Percentiles rank a stretch among this genome's conserved stretches.
phyloP scores from a whole-genome alignment of 2,329 filamentous ascomycete genomes.

The Thielaviopsis ethacetica region DNA sequence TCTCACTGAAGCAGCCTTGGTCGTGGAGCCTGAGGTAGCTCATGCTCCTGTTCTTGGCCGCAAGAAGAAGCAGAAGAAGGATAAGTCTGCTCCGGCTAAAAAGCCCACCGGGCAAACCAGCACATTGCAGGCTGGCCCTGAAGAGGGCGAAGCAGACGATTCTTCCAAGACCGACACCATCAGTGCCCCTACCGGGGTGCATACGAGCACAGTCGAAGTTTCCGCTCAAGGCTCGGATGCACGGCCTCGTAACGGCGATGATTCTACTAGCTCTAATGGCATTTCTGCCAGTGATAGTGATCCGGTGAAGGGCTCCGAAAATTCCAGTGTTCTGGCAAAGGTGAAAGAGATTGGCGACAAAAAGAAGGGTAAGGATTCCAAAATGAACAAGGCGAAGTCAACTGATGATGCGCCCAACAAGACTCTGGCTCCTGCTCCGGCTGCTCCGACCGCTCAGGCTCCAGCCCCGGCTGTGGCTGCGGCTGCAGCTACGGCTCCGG shows the following conservation, averaged over 20 bases:
- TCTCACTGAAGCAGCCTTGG: slow-evolving; percentile 30
- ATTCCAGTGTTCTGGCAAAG: background rate
- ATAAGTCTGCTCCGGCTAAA: slow-evolving; percentile 27
- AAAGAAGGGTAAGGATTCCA: slow-evolving; percentile 7
- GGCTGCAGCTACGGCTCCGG: background rate
- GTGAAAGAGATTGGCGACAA: slow-evolving; percentile 6
- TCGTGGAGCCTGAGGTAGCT: slow-evolving; percentile 33
- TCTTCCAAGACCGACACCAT: background rate
- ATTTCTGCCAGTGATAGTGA: background rate
- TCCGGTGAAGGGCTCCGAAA: background rate
- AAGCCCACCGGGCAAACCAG: slow-evolving; percentile 12
- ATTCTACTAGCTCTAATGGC: background rate
- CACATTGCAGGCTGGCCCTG: background rate
- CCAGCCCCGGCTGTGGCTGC: background rate
- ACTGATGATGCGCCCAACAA: background rate
- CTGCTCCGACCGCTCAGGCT: slow-evolving; percentile 6
- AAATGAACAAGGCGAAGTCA: background rate
- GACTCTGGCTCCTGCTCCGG: background rate
- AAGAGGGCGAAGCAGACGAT: background rate
- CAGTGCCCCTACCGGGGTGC: background rate
- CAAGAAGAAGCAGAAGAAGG: slow-evolving; percentile 77
- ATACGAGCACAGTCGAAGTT: background rate
- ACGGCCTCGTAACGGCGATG: background rate
- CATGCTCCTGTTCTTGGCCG: slow-evolving; percentile 60
- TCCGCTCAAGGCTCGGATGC: background rate